Conservation (phyloP, 1,284 basidiomycete species). For the Stereum hirsutum region DNA sequence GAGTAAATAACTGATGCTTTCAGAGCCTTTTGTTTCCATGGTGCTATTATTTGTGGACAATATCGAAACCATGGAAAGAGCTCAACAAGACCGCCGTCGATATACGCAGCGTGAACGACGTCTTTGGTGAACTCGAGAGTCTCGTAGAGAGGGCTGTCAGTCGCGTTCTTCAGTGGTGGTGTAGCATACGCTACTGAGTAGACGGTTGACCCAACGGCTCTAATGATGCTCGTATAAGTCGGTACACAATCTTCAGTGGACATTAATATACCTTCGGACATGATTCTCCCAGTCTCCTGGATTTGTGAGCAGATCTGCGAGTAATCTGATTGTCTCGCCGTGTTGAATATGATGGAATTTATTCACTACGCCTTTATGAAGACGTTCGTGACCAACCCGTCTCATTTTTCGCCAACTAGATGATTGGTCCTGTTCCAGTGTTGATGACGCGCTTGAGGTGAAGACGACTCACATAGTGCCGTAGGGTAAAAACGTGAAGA, state of each 20-base stretch:
- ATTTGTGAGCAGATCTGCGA: neutral
- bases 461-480: neutral
- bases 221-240: neutral
- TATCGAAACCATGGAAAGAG: constrained; percentile 3
- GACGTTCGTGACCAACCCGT: neutral
- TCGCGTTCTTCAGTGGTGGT: neutral
- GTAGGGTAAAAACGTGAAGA: neutral
- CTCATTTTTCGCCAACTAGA: constrained; percentile 3
- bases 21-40: neutral
- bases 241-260: neutral
- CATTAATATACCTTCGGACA: neutral
- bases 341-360: neutral
- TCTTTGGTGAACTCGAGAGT: neutral
- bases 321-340: neutral
- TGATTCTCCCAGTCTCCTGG: neutral
- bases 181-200: constrained; percentile 1
- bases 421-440: neutral
- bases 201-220: neutral
- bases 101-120: neutral
- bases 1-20: too few relatives aligned
- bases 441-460: neutral
- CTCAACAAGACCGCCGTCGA: constrained; percentile 4
- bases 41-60: constrained; percentile 1
- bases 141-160: neutral
- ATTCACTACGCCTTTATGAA: neutral